Base-by-base conservation (phyloP, 257 asterid species). In the Prunella vulgaris region DNA sequence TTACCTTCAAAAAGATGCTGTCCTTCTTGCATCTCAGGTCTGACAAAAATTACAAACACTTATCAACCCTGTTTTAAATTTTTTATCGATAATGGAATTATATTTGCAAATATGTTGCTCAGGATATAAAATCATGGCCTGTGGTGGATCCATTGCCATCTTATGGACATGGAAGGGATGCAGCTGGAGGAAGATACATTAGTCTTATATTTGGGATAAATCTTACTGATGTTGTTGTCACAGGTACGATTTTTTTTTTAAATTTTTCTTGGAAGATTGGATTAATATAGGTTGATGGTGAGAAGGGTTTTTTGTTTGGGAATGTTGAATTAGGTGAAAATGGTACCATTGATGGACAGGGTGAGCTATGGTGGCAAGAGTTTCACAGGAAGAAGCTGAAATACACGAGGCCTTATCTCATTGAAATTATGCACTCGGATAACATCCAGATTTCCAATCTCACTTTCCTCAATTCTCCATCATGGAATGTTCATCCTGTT, bases 271-370 rank as follows among this genome's bases (percentile, higher is more conserved):
- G 13, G 1, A 4, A 15, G 7, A 12, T 9, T 15, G 7, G 30
- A 1, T 22, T 24, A 5, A 35, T 35, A 35, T 1, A 44, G n/a
- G 5, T 1, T 25, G 28, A 25, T 4, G 4, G 37, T 32, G 37
- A 32, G 37, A 32, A 32, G 4, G 42, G 42, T 35, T 35, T 35
- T 35, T 35, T 2, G 1, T 35, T 1, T 8, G 1, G 37, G 6
- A 32, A 6, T 35, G 3, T 4, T 7, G 58, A 32, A 37, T 13
- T 66, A 92, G 98, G 98, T 66, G 87, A 83, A 20, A 92, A 92
- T 78, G 98, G 96, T 22, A 92, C 96, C 3, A 86, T 92, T 30
- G 96, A 92, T 71, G 98, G 98, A 2, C 96, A 89, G 38, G 96
- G 98, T 25, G 80, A 56, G 0, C 68, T 74, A 0, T 92, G 98